Evolutionary conservation across 768 basidiomycete species (phyloP).

Genomic region (Suillus variegatus): DNA sequence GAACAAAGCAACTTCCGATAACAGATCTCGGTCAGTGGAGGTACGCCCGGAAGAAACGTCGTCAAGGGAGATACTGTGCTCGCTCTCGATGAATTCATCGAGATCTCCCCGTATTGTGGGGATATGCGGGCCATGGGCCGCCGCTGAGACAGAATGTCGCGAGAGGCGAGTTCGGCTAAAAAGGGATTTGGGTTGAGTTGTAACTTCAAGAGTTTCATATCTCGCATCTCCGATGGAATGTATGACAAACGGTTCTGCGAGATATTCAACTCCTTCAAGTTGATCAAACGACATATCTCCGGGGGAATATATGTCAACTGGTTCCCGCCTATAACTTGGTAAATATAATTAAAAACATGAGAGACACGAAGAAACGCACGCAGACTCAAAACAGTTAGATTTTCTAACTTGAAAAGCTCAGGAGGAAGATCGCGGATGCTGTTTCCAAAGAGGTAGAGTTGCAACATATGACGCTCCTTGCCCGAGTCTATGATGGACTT

Average conservation of each 20-base stretch:
- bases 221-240: conserved; percentile 66
- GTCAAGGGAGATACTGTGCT: conserved; percentile 23
- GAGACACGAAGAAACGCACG: conserved; percentile 43
- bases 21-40: conserved; percentile 38
- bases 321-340: conserved; percentile 51
- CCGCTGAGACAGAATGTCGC: conserved; percentile 10
- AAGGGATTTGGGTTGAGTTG: conserved; percentile 64
- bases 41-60: conserved; percentile 21
- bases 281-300: conserved; percentile 54
- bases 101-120: conserved; percentile 13
- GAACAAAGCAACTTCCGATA: conserved; percentile 39
- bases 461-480: conserved; percentile 49
- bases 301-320: conserved; percentile 57
- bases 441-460: conserved; percentile 60
- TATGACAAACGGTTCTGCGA: conserved; percentile 58
- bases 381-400: conserved; percentile 62
- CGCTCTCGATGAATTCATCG: conserved; percentile 2
- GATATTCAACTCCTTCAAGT: conserved; percentile 61
- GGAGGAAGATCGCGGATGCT: conserved; percentile 52
- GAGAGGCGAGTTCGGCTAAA: conserved; percentile 29
- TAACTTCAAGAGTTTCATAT: conserved; percentile 52
- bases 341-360: background rate
- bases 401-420: conserved; percentile 56
- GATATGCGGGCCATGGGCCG: conserved; percentile 17
- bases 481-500: conserved; percentile 33